Percentiles rank a stretch among this genome's conserved stretches.
Evolutionary conservation across 148 eudicot species (phyloP).

Genomic region (Rhododendron kiyosumense): DNA sequence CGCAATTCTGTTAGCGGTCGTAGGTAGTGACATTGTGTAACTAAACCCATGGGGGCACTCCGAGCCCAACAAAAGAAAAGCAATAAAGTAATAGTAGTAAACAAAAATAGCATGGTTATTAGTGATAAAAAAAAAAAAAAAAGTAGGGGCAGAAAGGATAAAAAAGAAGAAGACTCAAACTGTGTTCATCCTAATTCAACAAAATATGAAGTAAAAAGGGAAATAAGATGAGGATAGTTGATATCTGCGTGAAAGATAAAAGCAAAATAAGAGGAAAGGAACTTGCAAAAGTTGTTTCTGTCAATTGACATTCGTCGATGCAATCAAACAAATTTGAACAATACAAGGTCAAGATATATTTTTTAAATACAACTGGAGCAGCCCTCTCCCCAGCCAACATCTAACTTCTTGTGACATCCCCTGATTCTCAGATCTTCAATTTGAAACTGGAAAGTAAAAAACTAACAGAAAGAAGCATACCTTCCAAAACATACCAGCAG

Average conservation of each 20-base stretch:
- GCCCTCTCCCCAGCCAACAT: not conserved
- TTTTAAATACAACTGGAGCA: not conserved
- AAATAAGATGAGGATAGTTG: not conserved
- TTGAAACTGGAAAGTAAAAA: not conserved
- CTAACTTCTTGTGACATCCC: not conserved
- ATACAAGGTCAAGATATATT: not conserved
- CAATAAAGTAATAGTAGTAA: not conserved
- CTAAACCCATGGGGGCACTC: too few species aligned
- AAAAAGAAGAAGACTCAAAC: not conserved
- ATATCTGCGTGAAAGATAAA: not conserved
- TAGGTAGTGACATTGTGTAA: too few species aligned
- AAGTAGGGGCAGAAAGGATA: too few species aligned
- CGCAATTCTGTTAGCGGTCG: too few species aligned
- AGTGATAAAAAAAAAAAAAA: too few species aligned
- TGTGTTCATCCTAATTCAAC: not conserved
- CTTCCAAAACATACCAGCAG: constrained; percentile 73
- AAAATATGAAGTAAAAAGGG: not conserved
- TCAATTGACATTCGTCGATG: not conserved
- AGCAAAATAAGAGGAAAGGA: not conserved
- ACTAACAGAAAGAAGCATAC: constrained; percentile 28
- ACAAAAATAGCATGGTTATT: not conserved
- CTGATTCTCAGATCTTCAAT: not conserved
- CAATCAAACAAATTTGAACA: not conserved
- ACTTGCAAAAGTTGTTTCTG: not conserved
- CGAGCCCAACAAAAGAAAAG: not conserved